Percentiles rank a stretch among this genome's conserved stretches.
Evolutionary conservation across 1,284 basidiomycete genomes (phyloP).

Genomic region (Macrocystidia cucumis): DNA sequence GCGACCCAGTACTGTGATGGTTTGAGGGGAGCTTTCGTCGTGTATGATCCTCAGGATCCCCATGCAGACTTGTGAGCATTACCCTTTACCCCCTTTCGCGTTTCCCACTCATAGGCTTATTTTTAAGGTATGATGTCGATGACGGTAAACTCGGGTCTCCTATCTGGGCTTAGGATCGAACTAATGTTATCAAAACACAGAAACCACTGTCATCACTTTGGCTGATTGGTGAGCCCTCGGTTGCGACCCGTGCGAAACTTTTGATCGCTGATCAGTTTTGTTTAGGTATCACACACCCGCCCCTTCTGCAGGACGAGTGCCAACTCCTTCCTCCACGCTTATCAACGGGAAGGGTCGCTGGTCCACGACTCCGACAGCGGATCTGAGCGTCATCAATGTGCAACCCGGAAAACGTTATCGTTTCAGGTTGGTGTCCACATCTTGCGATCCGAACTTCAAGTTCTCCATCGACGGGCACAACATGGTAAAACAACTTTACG

Average conservation of each 20-base stretch:
- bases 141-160: conserved; percentile 21
- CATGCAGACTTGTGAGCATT: conserved; percentile 27
- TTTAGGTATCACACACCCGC: conserved; percentile 16
- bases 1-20: conserved; percentile 38
- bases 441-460: conserved; percentile 24
- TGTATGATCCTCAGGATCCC: conserved; percentile 36
- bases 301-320: conserved; percentile 9
- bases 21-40: conserved; percentile 26
- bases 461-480: conserved; percentile 23
- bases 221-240: conserved; percentile 26
- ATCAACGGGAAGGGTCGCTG: conserved; percentile 43
- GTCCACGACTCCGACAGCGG: conserved; percentile 20
- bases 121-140: conserved; percentile 22
- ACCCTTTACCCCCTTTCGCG: not conserved
- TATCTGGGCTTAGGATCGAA: not conserved
- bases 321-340: conserved; percentile 18
- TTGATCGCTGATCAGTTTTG: conserved; percentile 6
- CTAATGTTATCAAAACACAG: conserved; percentile 13
- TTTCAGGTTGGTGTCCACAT: conserved; percentile 26
- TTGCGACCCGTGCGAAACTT: not conserved
- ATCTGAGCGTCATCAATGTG: conserved; percentile 18
- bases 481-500: conserved; percentile 10
- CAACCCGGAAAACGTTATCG: conserved; percentile 22
- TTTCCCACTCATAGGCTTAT: too few species aligned
- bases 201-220: conserved; percentile 25